Evolutionary conservation across 768 basidiomycete genomes (phyloP).

Genomic region (Rhodotorula toruloides): DNA sequence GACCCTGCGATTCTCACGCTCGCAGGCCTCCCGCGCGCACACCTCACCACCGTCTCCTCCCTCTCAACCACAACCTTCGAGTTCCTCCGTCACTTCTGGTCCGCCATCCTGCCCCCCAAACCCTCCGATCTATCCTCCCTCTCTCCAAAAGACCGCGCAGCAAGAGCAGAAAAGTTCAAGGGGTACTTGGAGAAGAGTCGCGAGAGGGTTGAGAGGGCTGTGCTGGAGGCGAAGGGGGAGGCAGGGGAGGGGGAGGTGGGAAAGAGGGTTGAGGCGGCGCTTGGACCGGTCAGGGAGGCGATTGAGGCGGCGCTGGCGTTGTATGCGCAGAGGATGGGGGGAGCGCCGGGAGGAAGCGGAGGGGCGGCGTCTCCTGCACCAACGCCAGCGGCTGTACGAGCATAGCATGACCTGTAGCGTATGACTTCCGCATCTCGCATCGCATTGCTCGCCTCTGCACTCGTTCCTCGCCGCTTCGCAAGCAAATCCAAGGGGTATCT

Average conservation of each 20-base stretch:
- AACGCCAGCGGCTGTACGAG: no score
- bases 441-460: no score
- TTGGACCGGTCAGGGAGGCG: conserved; percentile 27
- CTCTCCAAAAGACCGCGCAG: conserved; percentile 61
- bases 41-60: conserved; percentile 64
- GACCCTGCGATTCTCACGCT: background rate
- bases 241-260: conserved; percentile 56
- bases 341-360: no score
- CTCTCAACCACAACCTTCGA: conserved; percentile 85
- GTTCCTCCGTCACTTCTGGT: conserved; percentile 94
- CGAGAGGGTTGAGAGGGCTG: conserved; percentile 75
- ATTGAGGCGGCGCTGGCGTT: conserved; percentile 11
- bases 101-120: conserved; percentile 53
- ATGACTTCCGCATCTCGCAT: no score
- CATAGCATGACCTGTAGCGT: no score
- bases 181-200: conserved; percentile 70
- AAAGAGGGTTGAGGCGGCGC: conserved; percentile 54
- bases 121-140: conserved; percentile 24
- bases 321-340: conserved; percentile 1
- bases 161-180: conserved; percentile 82
- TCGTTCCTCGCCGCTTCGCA: no score
- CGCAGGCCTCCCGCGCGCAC: conserved; percentile 69
- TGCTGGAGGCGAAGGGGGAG: conserved; percentile 54
- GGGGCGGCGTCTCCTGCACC: no score
- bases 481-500: no score